Percentiles rank a stretch among this genome's conserved stretches.
These are phyloP conservation scores for Trametes sp. DNA, from an alignment of 1,284 basidiomycete species.

Conservation along the genomic window DNA sequence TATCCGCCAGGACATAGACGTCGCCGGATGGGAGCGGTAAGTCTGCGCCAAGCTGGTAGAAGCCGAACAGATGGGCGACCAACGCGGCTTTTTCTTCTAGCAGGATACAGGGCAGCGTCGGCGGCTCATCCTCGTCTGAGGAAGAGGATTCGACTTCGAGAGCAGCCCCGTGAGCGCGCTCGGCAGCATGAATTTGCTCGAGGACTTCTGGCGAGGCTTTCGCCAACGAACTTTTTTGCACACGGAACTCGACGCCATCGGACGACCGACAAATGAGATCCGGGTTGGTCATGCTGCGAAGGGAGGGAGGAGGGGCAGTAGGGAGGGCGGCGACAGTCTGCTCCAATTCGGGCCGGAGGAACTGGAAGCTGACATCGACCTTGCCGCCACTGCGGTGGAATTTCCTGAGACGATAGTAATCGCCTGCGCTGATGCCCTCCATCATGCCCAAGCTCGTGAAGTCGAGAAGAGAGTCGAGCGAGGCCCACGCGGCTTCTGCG, in stretches of 20 bases:
- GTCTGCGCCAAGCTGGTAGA: background rate
- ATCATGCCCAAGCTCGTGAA: conserved; percentile 11
- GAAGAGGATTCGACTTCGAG: background rate
- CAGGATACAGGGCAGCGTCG: background rate
- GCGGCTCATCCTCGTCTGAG: background rate
- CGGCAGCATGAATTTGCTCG: background rate
- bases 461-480: background rate
- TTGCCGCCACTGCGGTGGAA: conserved; percentile 4
- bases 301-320: background rate
- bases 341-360: background rate
- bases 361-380: background rate
- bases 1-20: background rate
- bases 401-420: conserved; percentile 17
- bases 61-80: background rate
- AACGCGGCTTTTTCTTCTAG: background rate
- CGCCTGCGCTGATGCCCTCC: conserved; percentile 19
- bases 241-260: conserved; percentile 3
- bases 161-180: background rate
- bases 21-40: background rate
- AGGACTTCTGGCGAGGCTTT: background rate
- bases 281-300: background rate
- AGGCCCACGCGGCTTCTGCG: background rate
- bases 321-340: background rate
- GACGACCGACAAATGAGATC: conserved; percentile 3
- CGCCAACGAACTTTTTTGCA: background rate